Conservation (phyloP, 345 rosid species). For the Populus pruinosa region DNA sequence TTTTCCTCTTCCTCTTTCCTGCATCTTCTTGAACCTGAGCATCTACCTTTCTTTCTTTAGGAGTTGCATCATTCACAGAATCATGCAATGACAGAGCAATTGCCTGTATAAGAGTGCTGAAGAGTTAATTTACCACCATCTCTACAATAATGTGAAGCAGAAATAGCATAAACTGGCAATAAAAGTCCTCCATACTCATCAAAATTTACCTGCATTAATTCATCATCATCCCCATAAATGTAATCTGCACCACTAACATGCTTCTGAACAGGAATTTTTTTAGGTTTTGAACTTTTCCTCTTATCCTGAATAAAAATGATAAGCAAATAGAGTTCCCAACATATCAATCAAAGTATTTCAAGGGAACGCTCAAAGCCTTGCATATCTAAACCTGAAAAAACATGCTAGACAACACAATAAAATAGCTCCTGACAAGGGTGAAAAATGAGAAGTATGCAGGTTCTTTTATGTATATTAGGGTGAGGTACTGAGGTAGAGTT, state of each 20-base stretch:
- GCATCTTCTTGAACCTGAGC: slow-evolving; percentile 17
- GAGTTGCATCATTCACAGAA: slow-evolving; percentile 20
- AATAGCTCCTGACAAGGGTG: too few species aligned
- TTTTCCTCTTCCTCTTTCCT: slow-evolving; percentile 40
- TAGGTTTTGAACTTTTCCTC: slow-evolving; percentile 35
- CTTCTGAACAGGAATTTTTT: slow-evolving; percentile 30
- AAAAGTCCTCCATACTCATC: not conserved
- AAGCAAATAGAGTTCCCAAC: not conserved
- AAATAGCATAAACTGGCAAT: not conserved
- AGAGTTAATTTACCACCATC: not conserved
- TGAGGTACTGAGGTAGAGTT: not conserved
- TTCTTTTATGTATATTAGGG: too few species aligned
- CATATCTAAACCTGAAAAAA: too few species aligned
- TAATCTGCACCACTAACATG: slow-evolving; percentile 25
- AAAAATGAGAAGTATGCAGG: too few species aligned
- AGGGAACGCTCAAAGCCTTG: not conserved
- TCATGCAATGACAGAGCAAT: slow-evolving; percentile 68
- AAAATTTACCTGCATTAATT: slow-evolving; percentile 45
- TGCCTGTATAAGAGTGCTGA: slow-evolving; percentile 42
- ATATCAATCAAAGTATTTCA: not conserved
- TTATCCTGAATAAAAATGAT: slow-evolving; percentile 26
- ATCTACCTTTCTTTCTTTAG: slow-evolving; percentile 32
- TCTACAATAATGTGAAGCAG: not conserved
- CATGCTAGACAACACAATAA: not conserved
- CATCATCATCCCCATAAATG: slow-evolving; percentile 42